Evolutionary conservation across 352 stramenopile genomes (phyloP).

Genomic region (Phytopythium litorale): DNA sequence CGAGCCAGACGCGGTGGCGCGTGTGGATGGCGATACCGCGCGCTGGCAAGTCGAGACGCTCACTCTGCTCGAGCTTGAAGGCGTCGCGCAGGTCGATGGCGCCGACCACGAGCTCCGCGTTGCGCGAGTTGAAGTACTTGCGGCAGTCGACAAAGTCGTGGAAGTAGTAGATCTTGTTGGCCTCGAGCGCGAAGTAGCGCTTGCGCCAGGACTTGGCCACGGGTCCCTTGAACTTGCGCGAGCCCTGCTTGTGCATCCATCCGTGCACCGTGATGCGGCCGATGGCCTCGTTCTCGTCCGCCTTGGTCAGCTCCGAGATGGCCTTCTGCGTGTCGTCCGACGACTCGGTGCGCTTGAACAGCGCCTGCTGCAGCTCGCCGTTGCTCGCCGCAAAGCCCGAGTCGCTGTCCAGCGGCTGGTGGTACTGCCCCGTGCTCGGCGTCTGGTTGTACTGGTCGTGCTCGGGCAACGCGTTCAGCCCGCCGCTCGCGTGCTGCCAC

Average conservation of each 20-base stretch:
- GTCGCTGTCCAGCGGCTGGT: conserved; percentile 15
- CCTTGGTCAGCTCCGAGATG: conserved; percentile 69
- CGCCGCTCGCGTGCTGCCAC: conserved; percentile 12
- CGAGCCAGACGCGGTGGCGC: conserved; percentile 63
- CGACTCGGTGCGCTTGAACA: conserved; percentile 12
- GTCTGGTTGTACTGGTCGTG: conserved; percentile 31
- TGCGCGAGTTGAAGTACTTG: conserved; percentile 85
- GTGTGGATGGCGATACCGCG: conserved; percentile 74
- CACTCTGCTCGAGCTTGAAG: conserved; percentile 77
- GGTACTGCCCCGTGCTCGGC: conserved; percentile 21
- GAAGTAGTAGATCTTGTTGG: conserved; percentile 87
- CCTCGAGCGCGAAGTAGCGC: conserved; percentile 81
- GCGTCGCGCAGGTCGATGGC: conserved; percentile 72
- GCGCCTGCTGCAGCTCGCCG: conserved; percentile 24
- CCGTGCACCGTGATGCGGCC: conserved; percentile 73
- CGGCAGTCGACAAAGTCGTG: conserved; percentile 78
- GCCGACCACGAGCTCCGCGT: conserved; percentile 67
- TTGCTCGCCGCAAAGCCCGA: conserved; percentile 16
- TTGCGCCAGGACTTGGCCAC: conserved; percentile 80
- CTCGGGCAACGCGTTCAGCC: conserved; percentile 18
- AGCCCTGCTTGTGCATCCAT: conserved; percentile 86
- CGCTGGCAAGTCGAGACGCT: conserved; percentile 63
- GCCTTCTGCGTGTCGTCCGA: conserved; percentile 48
- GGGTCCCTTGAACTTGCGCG: conserved; percentile 75
- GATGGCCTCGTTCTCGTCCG: conserved; percentile 32